Base-by-base conservation (phyloP, 495 filamentous ascomycete species). In the Hypoxylon crocopeplum region DNA sequence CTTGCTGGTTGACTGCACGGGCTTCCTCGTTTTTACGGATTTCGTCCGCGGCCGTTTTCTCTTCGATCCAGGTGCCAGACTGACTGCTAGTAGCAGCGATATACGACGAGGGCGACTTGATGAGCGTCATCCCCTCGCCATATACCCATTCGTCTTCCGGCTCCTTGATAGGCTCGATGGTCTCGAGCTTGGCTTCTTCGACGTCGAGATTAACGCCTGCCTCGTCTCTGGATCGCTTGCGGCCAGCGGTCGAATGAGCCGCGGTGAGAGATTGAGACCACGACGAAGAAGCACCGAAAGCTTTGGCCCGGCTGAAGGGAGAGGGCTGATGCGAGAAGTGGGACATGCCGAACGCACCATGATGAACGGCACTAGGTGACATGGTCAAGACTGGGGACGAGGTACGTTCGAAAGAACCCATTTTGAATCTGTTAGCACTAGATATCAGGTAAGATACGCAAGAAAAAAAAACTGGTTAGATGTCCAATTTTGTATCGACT, bases 11-110 rank as follows among this genome's bases (percentile, higher is more conserved):
- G 62, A 75, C 71, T 30, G 70, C 60, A 19, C 71, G 73, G 1
- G 61, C 68, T 21, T 69, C 73, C 51, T 80, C 74, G 3, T 71
- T 60, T 41, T 72, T 75, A 55, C 63, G 72, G 10, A 73, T 67
- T 45, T 81, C 74, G 57, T 86, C 79, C 34, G 76, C 51, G 30
- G 75, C 71, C 24, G 67, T 68, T 47, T 81, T 77, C 66, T 91
- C 87, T 74, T 93, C 89, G 59, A 86, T 81, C 89, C 87, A 91
- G 10, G 87, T 92, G 44, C 88, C 88, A 15, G 88, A 89, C 72
- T 91, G 90, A 66, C 82, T 90, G 48, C 83, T 82, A 37, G 87
- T 86, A 33, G 86, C 83, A 54, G 88, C 71, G 20, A 84, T 77
- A 54, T 86, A 82, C 54, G 83, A 82, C 24, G 81, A 82, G 15